Base-by-base conservation (phyloP, 2,329 filamentous ascomycete species). In the Phoma sp. region DNA sequence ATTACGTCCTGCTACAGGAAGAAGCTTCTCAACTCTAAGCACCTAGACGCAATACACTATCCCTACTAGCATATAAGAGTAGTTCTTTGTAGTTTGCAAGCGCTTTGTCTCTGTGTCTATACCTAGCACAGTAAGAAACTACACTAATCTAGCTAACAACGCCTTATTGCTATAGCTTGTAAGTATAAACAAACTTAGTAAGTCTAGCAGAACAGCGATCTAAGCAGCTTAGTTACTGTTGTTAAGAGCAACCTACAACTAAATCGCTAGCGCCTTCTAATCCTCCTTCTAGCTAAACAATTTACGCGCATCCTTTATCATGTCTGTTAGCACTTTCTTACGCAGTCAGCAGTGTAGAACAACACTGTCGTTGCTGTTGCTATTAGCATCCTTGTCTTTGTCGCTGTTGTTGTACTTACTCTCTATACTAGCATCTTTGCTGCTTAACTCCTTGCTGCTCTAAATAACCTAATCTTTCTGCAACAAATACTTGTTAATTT, bases 21-120 rank as follows among this genome's bases (percentile, higher is more conserved):
- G 17, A 17, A 17, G 17, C 17, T 2, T 17, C 17, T 17, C 2
- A 17, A 17, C 17, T 17, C 17, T 52, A n/a, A 69, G 33, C 31
- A 68, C 58, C 3, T 61, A 43, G 3, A 50, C 36, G 29, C 29
- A 67, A 48, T 67, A 64, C 3, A 67, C 48, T 2, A 65, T 35
- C 10, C 63, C 32, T 15, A 54, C 51, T 10, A 64, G 55, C 19
- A 61, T 64, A 24, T 65, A 64, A 8, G 22, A 64, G 38, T 55
- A 63, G 29, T 63, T 53, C 43, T 47, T 61, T 43, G 21, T 37
- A 6, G 21, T 58, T 10, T 29, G 38, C n/a, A 58, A 47, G 38
- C 48, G 22, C 24, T 43, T 43, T 47, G 15, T 55, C 40, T 51
- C 7, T 13, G 13, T 25, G 19, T 58, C 6, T 10, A 58, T 50